Percentiles rank a stretch among this genome's conserved stretches.
phyloP scores from a whole-genome alignment of 106 monocot species.

The Dactylorhiza incarnata region DNA sequence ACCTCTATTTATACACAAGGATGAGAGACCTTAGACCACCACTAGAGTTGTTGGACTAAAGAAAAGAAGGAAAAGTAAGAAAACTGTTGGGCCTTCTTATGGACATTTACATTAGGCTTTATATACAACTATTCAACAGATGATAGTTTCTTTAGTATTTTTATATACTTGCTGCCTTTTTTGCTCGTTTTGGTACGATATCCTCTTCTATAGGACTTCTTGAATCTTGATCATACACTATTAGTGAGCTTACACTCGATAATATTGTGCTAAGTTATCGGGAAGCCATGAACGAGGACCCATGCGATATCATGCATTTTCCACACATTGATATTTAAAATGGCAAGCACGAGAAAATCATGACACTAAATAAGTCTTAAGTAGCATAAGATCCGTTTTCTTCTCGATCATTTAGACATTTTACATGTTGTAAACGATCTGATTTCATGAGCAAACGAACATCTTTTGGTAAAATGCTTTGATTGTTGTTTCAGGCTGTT shows the following conservation, averaged over 20 bases:
- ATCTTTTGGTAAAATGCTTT: not conserved
- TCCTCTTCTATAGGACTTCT: not conserved
- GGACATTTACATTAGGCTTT: not conserved
- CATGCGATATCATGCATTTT: not conserved
- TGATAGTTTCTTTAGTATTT: not conserved
- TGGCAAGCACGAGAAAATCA: too few relatives aligned
- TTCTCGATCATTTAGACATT: not conserved
- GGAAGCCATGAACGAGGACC: not conserved
- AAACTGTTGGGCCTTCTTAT: too few relatives aligned
- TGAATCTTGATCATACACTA: not conserved
- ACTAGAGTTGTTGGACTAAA: too few relatives aligned
- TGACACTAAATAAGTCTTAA: too few relatives aligned
- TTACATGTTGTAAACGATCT: not conserved
- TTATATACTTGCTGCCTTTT: not conserved
- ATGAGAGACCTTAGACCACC: too few relatives aligned
- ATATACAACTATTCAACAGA: not conserved
- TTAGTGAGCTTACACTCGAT: not conserved
- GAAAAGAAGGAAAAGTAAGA: too few relatives aligned
- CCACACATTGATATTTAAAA: not conserved
- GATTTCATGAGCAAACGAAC: not conserved
- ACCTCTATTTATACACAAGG: too few relatives aligned
- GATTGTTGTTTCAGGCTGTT: slow-evolving; percentile 53
- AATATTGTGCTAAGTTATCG: not conserved
- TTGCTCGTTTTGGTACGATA: not conserved
- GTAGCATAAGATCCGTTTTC: not conserved